Percentiles rank a stretch among this genome's conserved stretches.
These are phyloP conservation scores for Globisporangium okanoganense DNA, from an alignment of 352 stramenopile species.

Conservation along the genomic window DNA sequence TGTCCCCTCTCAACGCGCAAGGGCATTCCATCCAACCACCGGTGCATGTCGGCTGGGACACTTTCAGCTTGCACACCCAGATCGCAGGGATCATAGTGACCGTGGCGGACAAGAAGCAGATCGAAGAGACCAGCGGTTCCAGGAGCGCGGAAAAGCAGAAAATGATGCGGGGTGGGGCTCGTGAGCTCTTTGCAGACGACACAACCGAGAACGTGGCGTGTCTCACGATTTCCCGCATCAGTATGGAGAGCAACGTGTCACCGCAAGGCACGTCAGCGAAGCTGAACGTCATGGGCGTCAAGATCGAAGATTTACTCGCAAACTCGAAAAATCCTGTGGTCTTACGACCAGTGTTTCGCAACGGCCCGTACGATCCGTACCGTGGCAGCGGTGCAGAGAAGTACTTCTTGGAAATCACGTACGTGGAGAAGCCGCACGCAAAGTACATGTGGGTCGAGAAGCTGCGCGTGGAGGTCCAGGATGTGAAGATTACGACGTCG, in stretches of 20 bases:
- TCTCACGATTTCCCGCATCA: conserved; percentile 64
- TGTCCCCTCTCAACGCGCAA: neutral
- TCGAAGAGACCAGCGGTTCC: conserved; percentile 18
- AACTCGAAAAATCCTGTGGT: conserved; percentile 65
- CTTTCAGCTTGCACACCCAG: conserved; percentile 62
- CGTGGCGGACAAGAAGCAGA: conserved; percentile 52
- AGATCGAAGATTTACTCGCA: conserved; percentile 65
- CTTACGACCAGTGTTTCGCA: conserved; percentile 42
- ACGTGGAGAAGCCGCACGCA: conserved; percentile 60
- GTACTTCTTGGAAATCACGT: conserved; percentile 67
- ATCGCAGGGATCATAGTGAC: conserved; percentile 68
- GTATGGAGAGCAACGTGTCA: conserved; percentile 43
- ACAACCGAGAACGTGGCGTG: conserved; percentile 51
- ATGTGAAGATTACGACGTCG: conserved; percentile 67
- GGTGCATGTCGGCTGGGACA: conserved; percentile 37
- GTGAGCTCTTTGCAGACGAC: neutral
- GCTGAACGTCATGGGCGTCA: conserved; percentile 68
- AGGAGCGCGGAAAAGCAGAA: conserved; percentile 8
- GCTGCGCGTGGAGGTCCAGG: conserved; percentile 54
- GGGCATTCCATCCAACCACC: neutral
- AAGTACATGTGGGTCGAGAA: conserved; percentile 74
- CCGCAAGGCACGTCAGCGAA: conserved; percentile 44
- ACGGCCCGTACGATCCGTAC: conserved; percentile 15
- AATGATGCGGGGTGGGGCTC: neutral
- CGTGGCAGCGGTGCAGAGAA: conserved; percentile 20